phyloP scores from a whole-genome alignment of 164 flowering plant species.

The Vitis cinerea region DNA sequence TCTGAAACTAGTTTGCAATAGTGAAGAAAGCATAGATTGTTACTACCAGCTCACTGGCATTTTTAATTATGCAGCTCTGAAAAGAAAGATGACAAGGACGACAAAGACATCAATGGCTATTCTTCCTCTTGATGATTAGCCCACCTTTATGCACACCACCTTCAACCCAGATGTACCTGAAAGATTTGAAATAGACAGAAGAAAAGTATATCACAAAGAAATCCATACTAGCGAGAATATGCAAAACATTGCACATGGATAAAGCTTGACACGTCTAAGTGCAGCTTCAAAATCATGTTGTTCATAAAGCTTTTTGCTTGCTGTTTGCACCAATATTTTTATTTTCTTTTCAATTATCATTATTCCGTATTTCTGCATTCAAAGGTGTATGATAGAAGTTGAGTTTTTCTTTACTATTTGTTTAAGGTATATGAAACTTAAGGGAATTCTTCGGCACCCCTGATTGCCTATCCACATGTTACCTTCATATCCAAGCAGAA shows the following conservation, averaged over 20 bases:
- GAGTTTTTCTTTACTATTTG: too few relatives aligned
- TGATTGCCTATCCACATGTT: too few relatives aligned
- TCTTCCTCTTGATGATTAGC: slow-evolving; percentile 27
- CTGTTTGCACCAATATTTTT: too few relatives aligned
- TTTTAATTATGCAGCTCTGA: slow-evolving; percentile 31
- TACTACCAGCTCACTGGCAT: slow-evolving; percentile 7
- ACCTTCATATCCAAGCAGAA: too few relatives aligned
- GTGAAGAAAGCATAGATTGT: slow-evolving; percentile 5
- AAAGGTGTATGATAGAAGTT: too few relatives aligned
- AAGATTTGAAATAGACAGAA: neutral
- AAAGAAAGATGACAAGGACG: slow-evolving; percentile 17
- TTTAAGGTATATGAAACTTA: too few relatives aligned
- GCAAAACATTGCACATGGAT: neutral
- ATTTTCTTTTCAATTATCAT: too few relatives aligned
- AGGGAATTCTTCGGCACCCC: too few relatives aligned
- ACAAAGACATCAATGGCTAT: slow-evolving; percentile 22
- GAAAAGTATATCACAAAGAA: neutral
- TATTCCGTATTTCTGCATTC: too few relatives aligned
- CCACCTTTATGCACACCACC: neutral
- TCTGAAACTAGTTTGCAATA: neutral
- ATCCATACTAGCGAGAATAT: neutral
- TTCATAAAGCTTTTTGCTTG: too few relatives aligned
- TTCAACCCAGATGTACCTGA: neutral
- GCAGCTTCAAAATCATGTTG: too few relatives aligned
- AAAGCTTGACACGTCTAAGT: neutral